phyloP scores from a whole-genome alignment of 139 green algal genomes.

The Chlorella sp. region DNA sequence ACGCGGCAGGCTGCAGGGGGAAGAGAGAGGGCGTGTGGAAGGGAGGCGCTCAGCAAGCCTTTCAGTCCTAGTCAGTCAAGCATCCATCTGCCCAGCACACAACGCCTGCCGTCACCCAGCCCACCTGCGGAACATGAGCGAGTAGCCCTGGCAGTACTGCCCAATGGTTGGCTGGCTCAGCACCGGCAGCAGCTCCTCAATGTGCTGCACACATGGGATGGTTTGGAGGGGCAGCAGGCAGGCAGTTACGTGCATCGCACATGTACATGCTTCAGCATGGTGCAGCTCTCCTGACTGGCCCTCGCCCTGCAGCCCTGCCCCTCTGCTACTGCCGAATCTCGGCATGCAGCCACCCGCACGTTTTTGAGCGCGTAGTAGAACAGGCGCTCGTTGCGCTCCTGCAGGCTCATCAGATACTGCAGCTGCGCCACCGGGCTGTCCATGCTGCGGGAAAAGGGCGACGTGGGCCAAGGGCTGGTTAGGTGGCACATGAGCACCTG shows the following conservation, averaged over 20 bases:
- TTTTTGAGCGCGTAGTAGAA: constrained; percentile 85
- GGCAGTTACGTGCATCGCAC: neutral
- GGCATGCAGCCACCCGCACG: neutral
- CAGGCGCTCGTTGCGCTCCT: constrained; percentile 90
- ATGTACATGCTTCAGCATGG: neutral
- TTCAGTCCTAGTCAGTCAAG: no score
- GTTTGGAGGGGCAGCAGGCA: no score
- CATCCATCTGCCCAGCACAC: no score
- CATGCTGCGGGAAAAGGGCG: no score
- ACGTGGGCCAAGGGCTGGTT: no score
- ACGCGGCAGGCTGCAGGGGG: constrained; percentile 59
- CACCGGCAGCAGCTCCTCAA: constrained; percentile 88
- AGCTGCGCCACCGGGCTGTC: constrained; percentile 71
- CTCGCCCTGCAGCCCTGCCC: no score
- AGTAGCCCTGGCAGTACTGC: constrained; percentile 72
- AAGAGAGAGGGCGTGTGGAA: neutral
- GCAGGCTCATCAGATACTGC: constrained; percentile 71
- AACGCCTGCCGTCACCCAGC: no score
- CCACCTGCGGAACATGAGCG: constrained; percentile 66
- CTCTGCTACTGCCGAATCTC: no score
- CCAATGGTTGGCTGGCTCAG: constrained; percentile 73
- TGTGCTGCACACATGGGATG: constrained; percentile 74
- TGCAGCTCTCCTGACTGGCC: no score
- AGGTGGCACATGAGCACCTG: no score
- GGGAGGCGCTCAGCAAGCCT: no score